Percentiles rank a stretch among this genome's conserved stretches.
Evolutionary conservation across 2,329 filamentous ascomycete species (phyloP).

Genomic region (Calonectria pseudoreteaudii): DNA sequence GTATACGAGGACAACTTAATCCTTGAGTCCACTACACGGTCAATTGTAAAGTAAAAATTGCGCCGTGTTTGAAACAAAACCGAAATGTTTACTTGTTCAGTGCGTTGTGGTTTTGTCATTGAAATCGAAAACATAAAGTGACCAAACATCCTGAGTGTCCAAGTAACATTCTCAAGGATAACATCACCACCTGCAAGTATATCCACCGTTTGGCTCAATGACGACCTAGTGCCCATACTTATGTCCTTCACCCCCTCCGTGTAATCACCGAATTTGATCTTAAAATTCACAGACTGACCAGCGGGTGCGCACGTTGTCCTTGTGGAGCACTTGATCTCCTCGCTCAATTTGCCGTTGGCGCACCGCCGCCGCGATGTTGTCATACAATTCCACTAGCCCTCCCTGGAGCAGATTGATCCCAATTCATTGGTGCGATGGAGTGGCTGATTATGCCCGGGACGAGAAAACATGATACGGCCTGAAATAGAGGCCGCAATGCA

Average conservation of each 20-base stretch:
- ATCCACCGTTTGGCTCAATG: not conserved
- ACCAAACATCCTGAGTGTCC: not conserved
- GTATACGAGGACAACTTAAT: not conserved
- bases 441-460: conserved; percentile 10
- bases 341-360: conserved; percentile 60
- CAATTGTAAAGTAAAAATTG: not conserved
- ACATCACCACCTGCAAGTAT: conserved; percentile 22
- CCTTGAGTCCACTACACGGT: not conserved
- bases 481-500: conserved; percentile 15
- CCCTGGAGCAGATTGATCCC: conserved; percentile 55
- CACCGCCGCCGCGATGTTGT: conserved; percentile 62
- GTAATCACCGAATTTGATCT: conserved; percentile 6
- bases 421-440: conserved; percentile 43
- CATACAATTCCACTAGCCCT: conserved; percentile 69
- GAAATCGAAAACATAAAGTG: not conserved
- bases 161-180: conserved; percentile 7
- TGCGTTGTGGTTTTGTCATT: not conserved
- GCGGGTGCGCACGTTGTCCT: conserved; percentile 60
- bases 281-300: conserved; percentile 48
- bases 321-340: conserved; percentile 54
- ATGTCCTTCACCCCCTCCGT: conserved; percentile 9
- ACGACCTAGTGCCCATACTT: conserved; percentile 17
- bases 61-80: not conserved
- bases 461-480: not conserved
- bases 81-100: not conserved